Evolutionary conservation across 257 asterid species (phyloP), one percentile per base, ranked within the genome.

Genomic region (Solanum etuberosum): DNA sequence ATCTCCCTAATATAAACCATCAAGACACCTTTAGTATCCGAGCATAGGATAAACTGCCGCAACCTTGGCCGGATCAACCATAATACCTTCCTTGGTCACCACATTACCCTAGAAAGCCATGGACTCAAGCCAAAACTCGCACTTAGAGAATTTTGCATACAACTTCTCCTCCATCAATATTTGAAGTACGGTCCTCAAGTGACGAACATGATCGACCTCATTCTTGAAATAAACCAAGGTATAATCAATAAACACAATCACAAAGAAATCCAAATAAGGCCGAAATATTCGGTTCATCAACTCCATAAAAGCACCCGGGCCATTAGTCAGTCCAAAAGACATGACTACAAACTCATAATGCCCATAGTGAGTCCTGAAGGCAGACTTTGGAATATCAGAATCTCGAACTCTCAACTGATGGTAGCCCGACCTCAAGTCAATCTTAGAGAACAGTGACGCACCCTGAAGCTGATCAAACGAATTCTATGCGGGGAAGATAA

Each of bases 401-500:
- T 18, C 63, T 21, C 25, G 10, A 54, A 54, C 5, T 18, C 63
- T 54, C 63, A 54, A 20, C 4, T 20, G 21, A 18, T 54, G 5
- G 11, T 54, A 54, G 25, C n/a, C n/a, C 0, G 21, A 54, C n/a
- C 10, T 54, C 11, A 54, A 54, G n/a, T 7, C 63, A 54, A 54
- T 54, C 63, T 54, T 54, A 20, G 63, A 54, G 10, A 54, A 54
- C 9, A 20, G 2, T 7, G n/a, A 54, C 2, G 5, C 11, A 54
- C n/a, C n/a, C 11, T 54, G 25, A 18, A 54, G 1, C 25, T 20
- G 5, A 21, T 54, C 63, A 54, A 54, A 54, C 10, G 20, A 18
- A 54, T 54, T 20, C 63, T 18, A 20, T 54, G 11, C 0, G 1
- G 23, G n/a, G 5, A 3, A 54, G 0, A 7, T 0, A 25, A 7